These are phyloP conservation scores for Nephelium lappaceum DNA, from an alignment of 345 rosid genomes.

Conservation along the genomic window DNA sequence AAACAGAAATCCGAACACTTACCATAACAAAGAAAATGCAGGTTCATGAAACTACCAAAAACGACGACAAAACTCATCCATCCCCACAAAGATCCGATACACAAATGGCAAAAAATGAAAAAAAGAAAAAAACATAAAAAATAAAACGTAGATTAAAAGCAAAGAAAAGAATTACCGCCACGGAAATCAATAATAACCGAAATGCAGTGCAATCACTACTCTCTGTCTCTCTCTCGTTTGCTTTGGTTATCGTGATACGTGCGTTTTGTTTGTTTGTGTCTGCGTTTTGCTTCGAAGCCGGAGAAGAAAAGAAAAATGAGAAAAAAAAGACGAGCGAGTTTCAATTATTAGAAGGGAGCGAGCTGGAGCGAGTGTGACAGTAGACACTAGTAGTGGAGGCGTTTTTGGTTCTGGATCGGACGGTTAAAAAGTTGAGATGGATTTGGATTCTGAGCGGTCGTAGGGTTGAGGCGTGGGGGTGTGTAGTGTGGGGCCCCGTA, in stretches of 20 bases:
- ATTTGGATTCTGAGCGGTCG: not conserved
- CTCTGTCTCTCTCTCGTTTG: not conserved
- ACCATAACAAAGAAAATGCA: conserved; percentile 26
- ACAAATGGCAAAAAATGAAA: conserved; percentile 15
- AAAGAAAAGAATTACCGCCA: conserved; percentile 50
- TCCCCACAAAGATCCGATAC: conserved; percentile 36
- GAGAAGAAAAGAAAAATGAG: not conserved
- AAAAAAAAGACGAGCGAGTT: not conserved
- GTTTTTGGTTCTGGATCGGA: conserved; percentile 16
- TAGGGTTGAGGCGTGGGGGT: conserved; percentile 18
- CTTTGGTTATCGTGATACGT: not conserved
- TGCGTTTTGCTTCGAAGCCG: not conserved
- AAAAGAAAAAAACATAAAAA: conserved; percentile 1
- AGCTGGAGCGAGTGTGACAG: not conserved
- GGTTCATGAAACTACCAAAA: conserved; percentile 15
- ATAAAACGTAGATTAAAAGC: conserved; percentile 56
- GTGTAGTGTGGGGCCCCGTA: not conserved
- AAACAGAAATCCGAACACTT: conserved; percentile 3
- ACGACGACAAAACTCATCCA: conserved; percentile 22
- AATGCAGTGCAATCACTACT: not conserved
- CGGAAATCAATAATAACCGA: conserved; percentile 26
- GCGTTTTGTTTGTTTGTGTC: not conserved
- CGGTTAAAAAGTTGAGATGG: conserved; percentile 7
- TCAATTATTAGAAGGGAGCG: not conserved
- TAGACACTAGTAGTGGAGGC: not conserved